Evolutionary conservation across 305 asterid species (phyloP), one percentile per base, ranked within the genome.

Genomic region (Fraxinus greggii): DNA sequence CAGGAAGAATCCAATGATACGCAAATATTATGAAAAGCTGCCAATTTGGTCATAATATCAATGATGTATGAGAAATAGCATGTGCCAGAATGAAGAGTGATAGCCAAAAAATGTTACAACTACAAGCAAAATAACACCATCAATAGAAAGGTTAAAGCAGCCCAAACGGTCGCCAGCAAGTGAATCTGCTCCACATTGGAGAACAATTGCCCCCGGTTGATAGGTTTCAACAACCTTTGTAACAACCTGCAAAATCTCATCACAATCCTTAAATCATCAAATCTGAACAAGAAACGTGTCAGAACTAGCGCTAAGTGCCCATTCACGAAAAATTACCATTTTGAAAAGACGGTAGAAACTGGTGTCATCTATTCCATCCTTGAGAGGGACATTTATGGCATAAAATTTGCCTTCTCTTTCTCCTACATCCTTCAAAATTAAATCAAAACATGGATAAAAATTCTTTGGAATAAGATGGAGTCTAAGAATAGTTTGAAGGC

Each of bases 131-230:
- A 70, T 78, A 90, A 89, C 92, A 96, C 98, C 99, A 88, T 94
- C 99, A 86, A 94, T 94, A 86, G 99, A 93, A 80, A 97, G 98
- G 89, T 97, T 97, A 92, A 97, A 97, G 90, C 98, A 92, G 86
- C 99, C 99, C 89, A 97, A 91, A 79, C 97, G 92, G 84, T 97
- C 98, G 83, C 99, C 97, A 72, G 99, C 99, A 82, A 97, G 97
- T 63, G 99, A 97, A 89, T 97, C 98, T 63, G 97, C 99, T 83
- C 99, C 98, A 83, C 98, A 93, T 80, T 93, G 98, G 78, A 97
- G 99, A 83, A 97, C 99, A 78, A 97, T 97, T 19, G 95, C 99
- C 82, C 97, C 98, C 17, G 97, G 99, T 83, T 81, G 85, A 88
- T 94, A 97, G 86, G 92, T 91, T 86, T 97, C 98, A 75, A 91